Percentiles rank a stretch among this genome's conserved stretches.
These are phyloP conservation scores for Roridomyces roridus DNA, from an alignment of 768 basidiomycete genomes.

Conservation along the genomic window DNA sequence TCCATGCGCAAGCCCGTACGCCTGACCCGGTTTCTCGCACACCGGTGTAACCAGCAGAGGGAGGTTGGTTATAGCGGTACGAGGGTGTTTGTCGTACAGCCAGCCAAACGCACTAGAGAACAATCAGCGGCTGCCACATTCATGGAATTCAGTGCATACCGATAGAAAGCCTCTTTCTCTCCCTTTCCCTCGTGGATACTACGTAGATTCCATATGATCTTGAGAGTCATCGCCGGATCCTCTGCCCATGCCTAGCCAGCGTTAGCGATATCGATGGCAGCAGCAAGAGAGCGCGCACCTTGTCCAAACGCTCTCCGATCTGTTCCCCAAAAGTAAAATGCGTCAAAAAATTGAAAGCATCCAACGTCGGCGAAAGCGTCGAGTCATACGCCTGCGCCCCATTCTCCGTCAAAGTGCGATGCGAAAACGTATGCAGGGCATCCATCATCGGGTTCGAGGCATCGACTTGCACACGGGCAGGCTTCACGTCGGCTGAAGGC, in stretches of 20 bases:
- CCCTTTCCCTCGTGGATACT: slow-evolving; percentile 76
- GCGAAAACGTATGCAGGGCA: slow-evolving; percentile 48
- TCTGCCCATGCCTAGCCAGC: slow-evolving; percentile 51
- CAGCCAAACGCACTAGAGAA: slow-evolving; percentile 61
- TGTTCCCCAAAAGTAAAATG: slow-evolving; percentile 21
- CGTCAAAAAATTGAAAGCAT: slow-evolving; percentile 59
- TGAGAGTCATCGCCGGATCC: slow-evolving; percentile 62
- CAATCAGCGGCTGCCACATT: neutral
- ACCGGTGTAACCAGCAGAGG: slow-evolving; percentile 57
- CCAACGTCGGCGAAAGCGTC: slow-evolving; percentile 57
- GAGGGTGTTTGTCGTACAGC: slow-evolving; percentile 72
- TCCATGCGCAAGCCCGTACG: slow-evolving; percentile 51
- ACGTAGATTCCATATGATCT: slow-evolving; percentile 69
- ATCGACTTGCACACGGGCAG: neutral
- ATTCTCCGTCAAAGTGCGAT: slow-evolving; percentile 58
- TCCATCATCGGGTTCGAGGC: slow-evolving; percentile 59
- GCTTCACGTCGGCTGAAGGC: neutral
- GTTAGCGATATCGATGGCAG: neutral
- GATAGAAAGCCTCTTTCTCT: slow-evolving; percentile 66
- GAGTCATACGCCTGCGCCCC: slow-evolving; percentile 55
- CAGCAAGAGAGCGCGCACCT: slow-evolving; percentile 10
- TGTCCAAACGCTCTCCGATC: slow-evolving; percentile 44
- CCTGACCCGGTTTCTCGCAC: slow-evolving; percentile 41
- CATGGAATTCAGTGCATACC: slow-evolving; percentile 34
- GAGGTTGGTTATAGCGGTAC: slow-evolving; percentile 71